Base-by-base conservation (phyloP, 129 eudicot genomes). In the Flaveria brownii region DNA sequence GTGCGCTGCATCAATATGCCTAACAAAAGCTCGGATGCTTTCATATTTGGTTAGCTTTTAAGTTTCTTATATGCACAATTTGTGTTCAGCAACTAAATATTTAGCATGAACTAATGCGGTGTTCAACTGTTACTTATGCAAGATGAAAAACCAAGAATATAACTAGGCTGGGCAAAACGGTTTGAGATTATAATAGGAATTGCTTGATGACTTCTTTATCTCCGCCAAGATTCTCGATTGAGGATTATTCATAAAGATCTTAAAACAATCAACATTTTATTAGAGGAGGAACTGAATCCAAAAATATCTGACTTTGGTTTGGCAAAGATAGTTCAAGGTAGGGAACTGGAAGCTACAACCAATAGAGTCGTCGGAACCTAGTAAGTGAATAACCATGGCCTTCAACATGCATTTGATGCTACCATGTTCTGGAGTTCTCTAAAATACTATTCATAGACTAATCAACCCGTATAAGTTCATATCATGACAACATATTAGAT, bases 221-320 rank as follows among this genome's bases (percentile, higher is more conserved):
- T 84, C 5, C 85, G 81, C 77, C 83, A 81, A 73, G 88, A 84
- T 84, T 84, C 88, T 22, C 77, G 87, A 39, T 15, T 84, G 30
- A 80, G 78, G 74, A 70, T 83, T 33, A 79, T 83, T 51, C 81
- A 83, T 3, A 62, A 84, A 70, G 86, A 80, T 68, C 51, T 84
- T 42, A 84, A 80, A 72, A 74, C 85, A 57, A 84, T 85, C 82
- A 84, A 84, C 33, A 74, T 81, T 45, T 61, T 85, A 43, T 75
- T 85, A 33, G 88, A 85, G 15, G 79, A 14, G 20, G 88, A 85
- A 26, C 17, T 78, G 81, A 81, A 74, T 65, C 88, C 86, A 12
- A 85, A 78, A 46, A 81, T 85, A 46, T 85, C 88, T 0, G 88
- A 85, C 83, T 85, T 81, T 49, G 88, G 86, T 18, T 85, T 85